Evolutionary conservation across 768 basidiomycete genomes (phyloP).

Genomic region (Lactifluus pinguis): DNA sequence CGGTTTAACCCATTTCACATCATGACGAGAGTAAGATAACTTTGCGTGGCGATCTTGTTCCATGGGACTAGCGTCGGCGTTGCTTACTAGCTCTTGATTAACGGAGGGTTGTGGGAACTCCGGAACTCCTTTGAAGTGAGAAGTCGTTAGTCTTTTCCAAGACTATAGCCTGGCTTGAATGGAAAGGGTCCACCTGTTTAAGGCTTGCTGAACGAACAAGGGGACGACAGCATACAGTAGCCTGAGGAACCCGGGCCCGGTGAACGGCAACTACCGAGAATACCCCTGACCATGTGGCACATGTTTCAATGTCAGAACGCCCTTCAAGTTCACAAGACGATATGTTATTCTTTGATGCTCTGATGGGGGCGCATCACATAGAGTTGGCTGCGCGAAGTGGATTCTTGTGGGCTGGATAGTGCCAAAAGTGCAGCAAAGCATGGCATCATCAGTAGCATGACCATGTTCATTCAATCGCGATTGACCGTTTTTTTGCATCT

Average conservation of each 20-base stretch:
- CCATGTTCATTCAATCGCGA: background rate
- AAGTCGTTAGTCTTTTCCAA: too few species aligned
- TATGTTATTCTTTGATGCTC: background rate
- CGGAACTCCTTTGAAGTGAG: background rate
- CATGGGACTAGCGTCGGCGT: background rate
- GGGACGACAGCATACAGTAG: too few species aligned
- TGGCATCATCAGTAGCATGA: background rate
- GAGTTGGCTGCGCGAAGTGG: background rate
- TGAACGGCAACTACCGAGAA: constrained; percentile 3
- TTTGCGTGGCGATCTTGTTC: background rate
- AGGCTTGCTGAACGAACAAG: too few species aligned
- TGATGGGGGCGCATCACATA: constrained; percentile 1
- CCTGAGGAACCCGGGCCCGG: background rate
- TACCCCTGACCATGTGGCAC: background rate
- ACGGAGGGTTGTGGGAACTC: background rate
- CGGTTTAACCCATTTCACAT: background rate
- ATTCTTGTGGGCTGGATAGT: background rate
- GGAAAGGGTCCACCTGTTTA: too few species aligned
- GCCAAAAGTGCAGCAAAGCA: background rate
- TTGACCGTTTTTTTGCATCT: background rate
- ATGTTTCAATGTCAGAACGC: background rate
- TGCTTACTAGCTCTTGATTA: too few species aligned
- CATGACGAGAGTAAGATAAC: constrained; percentile 1
- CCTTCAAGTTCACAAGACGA: background rate
- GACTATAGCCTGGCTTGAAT: too few species aligned